Evolutionary conservation across 2,329 filamentous ascomycete genomes (phyloP).

Genomic region (Ramichloridium luteum): DNA sequence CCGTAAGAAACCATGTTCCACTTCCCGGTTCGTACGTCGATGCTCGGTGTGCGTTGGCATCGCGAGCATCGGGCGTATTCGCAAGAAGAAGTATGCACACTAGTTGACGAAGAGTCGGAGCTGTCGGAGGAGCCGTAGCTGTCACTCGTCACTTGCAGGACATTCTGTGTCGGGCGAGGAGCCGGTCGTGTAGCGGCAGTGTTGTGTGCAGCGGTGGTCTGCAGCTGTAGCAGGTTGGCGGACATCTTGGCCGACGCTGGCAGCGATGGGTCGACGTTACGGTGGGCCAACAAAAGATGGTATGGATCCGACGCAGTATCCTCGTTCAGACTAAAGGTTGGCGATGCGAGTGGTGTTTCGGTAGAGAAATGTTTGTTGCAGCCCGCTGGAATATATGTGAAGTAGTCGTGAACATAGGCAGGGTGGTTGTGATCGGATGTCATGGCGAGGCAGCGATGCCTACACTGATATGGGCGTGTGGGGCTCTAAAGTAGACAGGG

Average conservation of each 20-base stretch:
- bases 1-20: conserved; percentile 27
- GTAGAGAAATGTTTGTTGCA: conserved; percentile 10
- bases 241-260: conserved; percentile 10
- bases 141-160: conserved; percentile 23
- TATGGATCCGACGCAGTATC: conserved; percentile 5
- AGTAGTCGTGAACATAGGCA: conserved; percentile 9
- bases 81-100: conserved; percentile 12
- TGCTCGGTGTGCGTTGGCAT: conserved; percentile 24
- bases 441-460: no score
- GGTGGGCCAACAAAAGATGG: conserved; percentile 16
- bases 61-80: conserved; percentile 25
- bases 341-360: conserved; percentile 12
- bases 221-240: conserved; percentile 20
- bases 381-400: conserved; percentile 8
- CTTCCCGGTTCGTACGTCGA: conserved; percentile 23
- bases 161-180: conserved; percentile 23
- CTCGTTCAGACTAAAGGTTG: conserved; percentile 5
- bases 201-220: conserved; percentile 22
- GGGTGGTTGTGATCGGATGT: background rate
- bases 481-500: no score
- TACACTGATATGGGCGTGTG: no score
- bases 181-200: conserved; percentile 16
- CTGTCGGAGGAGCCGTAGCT: conserved; percentile 15
- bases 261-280: conserved; percentile 1
- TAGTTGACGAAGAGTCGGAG: conserved; percentile 12